Base-by-base conservation (phyloP, 306 rosid species). In the Ochetophila trinervis region DNA sequence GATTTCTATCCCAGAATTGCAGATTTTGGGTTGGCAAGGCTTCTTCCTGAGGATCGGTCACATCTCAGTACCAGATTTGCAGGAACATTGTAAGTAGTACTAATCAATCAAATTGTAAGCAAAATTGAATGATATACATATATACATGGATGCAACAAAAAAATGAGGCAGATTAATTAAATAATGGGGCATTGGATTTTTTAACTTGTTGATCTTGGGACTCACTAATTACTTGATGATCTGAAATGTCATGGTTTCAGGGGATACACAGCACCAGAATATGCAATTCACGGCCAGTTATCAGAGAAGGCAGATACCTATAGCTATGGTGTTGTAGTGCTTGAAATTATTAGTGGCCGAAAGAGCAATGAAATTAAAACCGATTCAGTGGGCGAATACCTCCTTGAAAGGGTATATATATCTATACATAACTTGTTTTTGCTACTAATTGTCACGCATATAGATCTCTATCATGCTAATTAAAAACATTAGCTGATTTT, bases 201-300 rank as follows among this genome's bases (percentile, higher is more conserved):
- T 40, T 40, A 8, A 13, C 51, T 11, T 20, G 10, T 10, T 36
- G 12, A 17, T 11, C 22, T 1, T n/a, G 4, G 32, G 32, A 27
- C 32, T 27, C 32, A 27, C 32, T 27, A 4, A n/a, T n/a, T n/a
- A n/a, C n/a, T n/a, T n/a, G n/a, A n/a, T n/a, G n/a, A n/a, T n/a
- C n/a, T n/a, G n/a, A n/a, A n/a, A 27, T 62, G 6, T 44, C 10
- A 19, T 8, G 18, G 9, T 15, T 65, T 48, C 35, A 85, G 89
- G 74, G 95, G 91, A 60, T 88, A 86, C 70, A 83, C 82, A 18
- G 91, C 95, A 53, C 89, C 95, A 1, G 95, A 88, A 53, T 88
- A 85, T 74, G 89, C 95, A 56, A 71, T 88, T 42, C 91, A 88
- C 47, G 91, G 91, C 10, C 89, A 85, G 40, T 55, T 88, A 78